Evolutionary conservation across 1,139 yeast species (phyloP).

Genomic region (Taphrina communis): DNA sequence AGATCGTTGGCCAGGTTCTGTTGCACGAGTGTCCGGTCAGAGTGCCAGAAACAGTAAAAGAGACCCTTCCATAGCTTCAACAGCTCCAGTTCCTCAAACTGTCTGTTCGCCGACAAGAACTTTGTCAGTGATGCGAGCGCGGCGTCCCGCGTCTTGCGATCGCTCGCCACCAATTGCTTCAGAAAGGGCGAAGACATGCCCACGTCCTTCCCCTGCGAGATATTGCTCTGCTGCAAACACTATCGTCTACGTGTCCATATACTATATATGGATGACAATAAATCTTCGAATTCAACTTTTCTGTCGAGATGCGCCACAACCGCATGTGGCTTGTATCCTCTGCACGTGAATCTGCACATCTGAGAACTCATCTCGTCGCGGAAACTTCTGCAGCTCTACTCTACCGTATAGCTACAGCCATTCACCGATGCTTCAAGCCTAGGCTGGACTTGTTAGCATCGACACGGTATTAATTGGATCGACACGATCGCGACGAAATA

Average conservation of each 20-base stretch:
- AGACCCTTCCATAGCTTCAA: slow-evolving; percentile 94
- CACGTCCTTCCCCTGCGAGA: not conserved
- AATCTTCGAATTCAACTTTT: not conserved
- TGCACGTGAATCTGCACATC: not conserved
- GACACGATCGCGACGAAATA: not conserved
- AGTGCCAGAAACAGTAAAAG: slow-evolving; percentile 88
- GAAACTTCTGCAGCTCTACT: too few relatives aligned
- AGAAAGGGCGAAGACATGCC: slow-evolving; percentile 58
- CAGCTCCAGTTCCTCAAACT: slow-evolving; percentile 61
- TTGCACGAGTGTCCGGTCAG: slow-evolving; percentile 91
- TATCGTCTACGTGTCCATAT: too few relatives aligned
- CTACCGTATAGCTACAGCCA: too few relatives aligned
- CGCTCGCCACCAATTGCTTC: slow-evolving; percentile 83
- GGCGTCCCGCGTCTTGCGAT: slow-evolving; percentile 72
- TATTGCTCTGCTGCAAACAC: too few relatives aligned
- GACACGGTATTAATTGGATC: too few relatives aligned
- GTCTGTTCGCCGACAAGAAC: slow-evolving; percentile 58
- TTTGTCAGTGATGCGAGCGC: slow-evolving; percentile 72
- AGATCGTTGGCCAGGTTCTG: slow-evolving; percentile 77
- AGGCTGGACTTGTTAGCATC: too few relatives aligned
- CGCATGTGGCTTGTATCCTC: not conserved
- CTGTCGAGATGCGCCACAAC: slow-evolving; percentile 17
- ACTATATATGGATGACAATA: too few relatives aligned
- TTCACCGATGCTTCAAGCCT: too few relatives aligned
- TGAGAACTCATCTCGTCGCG: too few relatives aligned